Conservation (phyloP, 2,329 filamentous ascomycete species). For the Epichloe coenophiala region DNA sequence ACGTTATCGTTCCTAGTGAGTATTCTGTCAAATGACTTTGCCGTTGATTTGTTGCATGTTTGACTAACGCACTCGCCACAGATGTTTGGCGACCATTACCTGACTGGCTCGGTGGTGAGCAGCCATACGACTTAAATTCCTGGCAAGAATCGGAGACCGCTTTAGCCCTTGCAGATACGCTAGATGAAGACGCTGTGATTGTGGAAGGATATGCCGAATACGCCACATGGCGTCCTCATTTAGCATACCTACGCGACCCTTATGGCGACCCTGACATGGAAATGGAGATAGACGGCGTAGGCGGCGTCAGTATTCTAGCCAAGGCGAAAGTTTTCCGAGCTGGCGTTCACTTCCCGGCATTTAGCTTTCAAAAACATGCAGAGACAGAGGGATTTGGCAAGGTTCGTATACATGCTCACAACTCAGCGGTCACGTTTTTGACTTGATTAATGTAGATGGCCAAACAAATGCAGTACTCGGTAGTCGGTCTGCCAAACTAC, state of each 20-base stretch:
- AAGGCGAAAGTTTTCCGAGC: slow-evolving; percentile 92
- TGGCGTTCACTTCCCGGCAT: slow-evolving; percentile 93
- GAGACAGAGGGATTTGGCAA: slow-evolving; percentile 98
- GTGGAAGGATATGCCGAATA: slow-evolving; percentile 98
- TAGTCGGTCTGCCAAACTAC: slow-evolving; percentile 91
- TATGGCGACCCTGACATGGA: slow-evolving; percentile 98
- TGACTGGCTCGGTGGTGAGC: slow-evolving; percentile 96
- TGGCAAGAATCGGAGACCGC: slow-evolving; percentile 99
- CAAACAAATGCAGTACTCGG: slow-evolving; percentile 87
- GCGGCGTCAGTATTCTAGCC: slow-evolving; percentile 91
- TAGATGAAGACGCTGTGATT: slow-evolving; percentile 97
- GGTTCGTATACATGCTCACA: slow-evolving; percentile 35
- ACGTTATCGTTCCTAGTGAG: slow-evolving; percentile 96
- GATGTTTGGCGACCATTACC: slow-evolving; percentile 98
- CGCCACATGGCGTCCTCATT: slow-evolving; percentile 91
- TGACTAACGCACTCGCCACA: slow-evolving; percentile 23
- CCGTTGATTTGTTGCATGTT: background rate
- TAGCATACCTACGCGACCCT: slow-evolving; percentile 90
- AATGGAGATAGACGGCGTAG: slow-evolving; percentile 97
- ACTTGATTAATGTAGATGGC: slow-evolving; percentile 58
- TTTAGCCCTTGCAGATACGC: slow-evolving; percentile 77
- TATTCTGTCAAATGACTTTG: slow-evolving; percentile 12
- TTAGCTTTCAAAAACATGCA: slow-evolving; percentile 96
- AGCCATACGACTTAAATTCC: slow-evolving; percentile 95
- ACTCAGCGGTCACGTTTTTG: background rate